Evolutionary conservation across 352 stramenopile genomes (phyloP), one percentile per base, ranked within the genome.

Genomic region (Phytophthora brassicae): DNA sequence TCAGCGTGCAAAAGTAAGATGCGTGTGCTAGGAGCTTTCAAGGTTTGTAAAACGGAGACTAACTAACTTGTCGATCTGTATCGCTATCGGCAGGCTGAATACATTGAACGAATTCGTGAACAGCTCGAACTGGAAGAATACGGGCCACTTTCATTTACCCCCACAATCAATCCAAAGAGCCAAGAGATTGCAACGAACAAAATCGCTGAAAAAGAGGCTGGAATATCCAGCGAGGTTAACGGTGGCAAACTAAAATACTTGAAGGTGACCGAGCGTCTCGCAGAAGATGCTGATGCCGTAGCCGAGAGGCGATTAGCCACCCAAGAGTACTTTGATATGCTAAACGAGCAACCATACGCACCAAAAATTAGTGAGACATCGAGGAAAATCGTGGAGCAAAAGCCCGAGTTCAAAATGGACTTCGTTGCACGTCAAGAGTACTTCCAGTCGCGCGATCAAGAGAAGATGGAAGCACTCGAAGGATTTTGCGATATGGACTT

Each of bases 341-440:
- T 88, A 13, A 72, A 88, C 13, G 71, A 81, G 24, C 81, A 85
- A 43, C 42, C 84, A 6, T 93, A 84, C 39, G 64, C 69, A 17
- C 81, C 84, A 19, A 75, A 60, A 48, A 88, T 93, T 57, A 90
- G 66, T 23, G 73, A 89, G 17, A 70, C 55, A 9, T 89, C 80
- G 13, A 62, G 50, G 26, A 69, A 66, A 33, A 78, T 91, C 8
- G 69, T 88, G 8, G 62, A 84, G 17, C 69, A 78, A 14, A 82
- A 77, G 19, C 81, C 84, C 7, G 84, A 93, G 64, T 93, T 91
- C 70, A 74, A 89, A 46, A 70, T 92, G 48, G 76, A 92, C 48
- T 94, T 91, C 55, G 70, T 93, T 6, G 63, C 82, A 0, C 74
- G 86, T 0, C 81, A 95, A 52, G 45, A 68, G 22, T 92, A 86